Evolutionary conservation across 2,329 filamentous ascomycete genomes (phyloP), one percentile per base, ranked within the genome.

Genomic region (Ascochyta rabiei): DNA sequence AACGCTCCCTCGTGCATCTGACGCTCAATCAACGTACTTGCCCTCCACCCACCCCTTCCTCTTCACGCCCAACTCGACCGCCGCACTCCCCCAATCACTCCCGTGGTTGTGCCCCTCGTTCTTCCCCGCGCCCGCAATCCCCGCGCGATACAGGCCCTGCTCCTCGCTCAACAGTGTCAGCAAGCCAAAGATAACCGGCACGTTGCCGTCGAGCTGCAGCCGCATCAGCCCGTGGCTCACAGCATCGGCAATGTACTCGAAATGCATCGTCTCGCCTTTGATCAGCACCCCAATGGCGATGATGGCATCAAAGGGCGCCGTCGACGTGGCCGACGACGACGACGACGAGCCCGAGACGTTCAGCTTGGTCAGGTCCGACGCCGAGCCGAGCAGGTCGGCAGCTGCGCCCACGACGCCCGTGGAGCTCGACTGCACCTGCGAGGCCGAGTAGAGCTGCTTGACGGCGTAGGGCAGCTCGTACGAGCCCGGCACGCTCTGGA

Each of bases 181-280:
- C 66, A 98, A 81, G 13, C 95, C 93, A 76, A 98, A 96, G 55
- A 98, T 85, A 56, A 99, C 89, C 28, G 95, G 95, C 45, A 96
- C 86, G 39, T 91, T 90, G 9, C 86, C 87, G 74, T 99, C 93
- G 50, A 98, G 82, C 76, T 96, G 92, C 55, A 98, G 87, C 61
- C 91, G 87, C 95, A 99, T 99, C 57, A 99, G 82, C 6, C 91
- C 95, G 59, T 96, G 91, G 53, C 87, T 91, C 6, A 96, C 92
- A 35, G 91, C 86, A 62, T 98, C 95, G 37, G 93, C 85, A 68
- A 99, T 99, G 80, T 99, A 98, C 79, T 99, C 95, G 71, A 99
- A 99, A 79, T 99, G 95, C 92, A 97, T 97, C 6, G 95, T 98
- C 78, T 96, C 90, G 75, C 95, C 95, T 81, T 99, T 99, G 80